Evolutionary conservation across 78 protist species (phyloP).

Genomic region (Monosiga brevicollis): DNA sequence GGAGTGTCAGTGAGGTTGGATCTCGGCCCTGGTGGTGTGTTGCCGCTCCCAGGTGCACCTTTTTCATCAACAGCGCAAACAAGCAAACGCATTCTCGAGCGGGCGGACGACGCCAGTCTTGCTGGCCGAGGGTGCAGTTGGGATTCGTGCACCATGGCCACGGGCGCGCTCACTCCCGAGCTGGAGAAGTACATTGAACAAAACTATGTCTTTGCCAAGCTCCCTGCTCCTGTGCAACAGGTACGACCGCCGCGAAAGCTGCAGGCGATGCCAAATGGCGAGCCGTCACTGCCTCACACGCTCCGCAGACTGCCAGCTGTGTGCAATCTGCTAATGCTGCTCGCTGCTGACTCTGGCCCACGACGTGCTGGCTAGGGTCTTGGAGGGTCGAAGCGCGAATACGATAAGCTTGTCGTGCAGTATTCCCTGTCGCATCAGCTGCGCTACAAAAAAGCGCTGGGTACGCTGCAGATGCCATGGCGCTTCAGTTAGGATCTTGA

Average conservation of each 20-base stretch:
- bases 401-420: too few relatives aligned
- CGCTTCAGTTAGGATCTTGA: too few relatives aligned
- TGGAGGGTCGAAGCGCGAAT: conserved; percentile 8
- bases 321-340: neutral
- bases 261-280: neutral
- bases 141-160: neutral
- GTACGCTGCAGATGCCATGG: too few relatives aligned
- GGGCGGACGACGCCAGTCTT: too few relatives aligned
- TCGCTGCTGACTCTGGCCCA: too few relatives aligned
- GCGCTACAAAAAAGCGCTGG: too few relatives aligned
- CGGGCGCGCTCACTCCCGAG: neutral
- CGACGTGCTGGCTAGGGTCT: neutral
- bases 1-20: too few relatives aligned
- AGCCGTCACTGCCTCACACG: neutral
- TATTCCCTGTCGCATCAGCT: conserved; percentile 18
- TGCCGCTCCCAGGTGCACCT: too few relatives aligned
- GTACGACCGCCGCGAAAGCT: neutral
- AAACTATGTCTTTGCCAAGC: neutral
- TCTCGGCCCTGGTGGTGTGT: too few relatives aligned
- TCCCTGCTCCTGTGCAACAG: conserved; percentile 11
- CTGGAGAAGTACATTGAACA: neutral
- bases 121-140: too few relatives aligned
- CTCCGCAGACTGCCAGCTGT: neutral
- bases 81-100: too few relatives aligned
- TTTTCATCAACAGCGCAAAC: too few relatives aligned